Evolutionary conservation across 1,284 basidiomycete species (phyloP), one percentile per base, ranked within the genome.

Genomic region (Anthracocystis panici-leucophaei): DNA sequence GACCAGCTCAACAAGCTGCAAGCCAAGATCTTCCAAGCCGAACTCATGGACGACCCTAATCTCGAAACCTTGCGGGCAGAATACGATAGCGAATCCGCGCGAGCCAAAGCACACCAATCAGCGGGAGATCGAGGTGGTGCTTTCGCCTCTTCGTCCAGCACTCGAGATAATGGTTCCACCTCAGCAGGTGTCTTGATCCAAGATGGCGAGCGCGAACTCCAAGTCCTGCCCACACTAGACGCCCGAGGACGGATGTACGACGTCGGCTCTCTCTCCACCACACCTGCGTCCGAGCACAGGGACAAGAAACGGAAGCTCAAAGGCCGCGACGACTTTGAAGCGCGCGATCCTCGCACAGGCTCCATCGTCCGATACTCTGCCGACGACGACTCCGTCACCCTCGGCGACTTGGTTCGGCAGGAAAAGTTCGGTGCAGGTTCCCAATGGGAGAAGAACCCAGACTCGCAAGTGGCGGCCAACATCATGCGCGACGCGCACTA

Each of bases 391-490:
- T 88, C 89, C 0, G 88, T 91, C 31, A 92, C 93, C 0, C 88
- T 99, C 4, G 92, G 92, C 4, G 96, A 99, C 81, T 90, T 99
- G 87, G 89, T 99, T 42, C 90, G 96, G 11, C 93, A 97, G 84
- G 97, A 99, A 85, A 89, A 89, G 42, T 95, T 98, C 82, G 90
- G 91, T 42, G 95, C 91, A 33, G 96, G 97, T 9, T 90, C 92
- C 73, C 88, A 90, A 3, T 93, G 95, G 85, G 92, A 95, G 87
- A 97, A 97, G 88, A 89, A 94, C 79, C 87, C 95, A 65, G 95
- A 99, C 83, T 91, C 91, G 20, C 92, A 96, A 84, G 91, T 97
- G 78, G 96, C 96, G 0, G 87, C 89, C 49, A 92, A 93, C 16
- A 94, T 99, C 67, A 91, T 93, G 86, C 89, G 90, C 3, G 96